Percentiles rank a stretch among this genome's conserved stretches.
These are phyloP conservation scores for Teratosphaeria gauchensis DNA, from an alignment of 2,329 filamentous ascomycete genomes.

Conservation along the genomic window DNA sequence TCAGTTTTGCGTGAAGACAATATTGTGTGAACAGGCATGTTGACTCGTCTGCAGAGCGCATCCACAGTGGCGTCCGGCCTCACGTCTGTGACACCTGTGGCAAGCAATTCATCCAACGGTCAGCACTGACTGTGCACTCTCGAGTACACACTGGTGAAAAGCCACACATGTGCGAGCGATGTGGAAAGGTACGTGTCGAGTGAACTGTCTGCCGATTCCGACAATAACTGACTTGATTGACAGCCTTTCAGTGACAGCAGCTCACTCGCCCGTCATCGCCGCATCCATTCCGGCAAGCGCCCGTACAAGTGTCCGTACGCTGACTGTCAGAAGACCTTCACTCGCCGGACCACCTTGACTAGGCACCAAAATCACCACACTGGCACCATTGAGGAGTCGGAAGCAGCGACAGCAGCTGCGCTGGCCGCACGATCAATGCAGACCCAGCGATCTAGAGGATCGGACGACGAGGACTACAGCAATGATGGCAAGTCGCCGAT, in stretches of 20 bases:
- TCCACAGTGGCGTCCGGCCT: constrained; percentile 82
- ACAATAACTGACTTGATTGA: constrained; percentile 16
- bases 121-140: constrained; percentile 87
- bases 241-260: constrained; percentile 95
- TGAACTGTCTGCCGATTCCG: background rate
- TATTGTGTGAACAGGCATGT: constrained; percentile 15
- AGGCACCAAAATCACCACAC: constrained; percentile 94
- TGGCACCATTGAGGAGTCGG: constrained; percentile 88
- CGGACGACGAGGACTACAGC: constrained; percentile 57
- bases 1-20: constrained; percentile 38
- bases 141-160: constrained; percentile 97
- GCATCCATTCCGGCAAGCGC: constrained; percentile 90
- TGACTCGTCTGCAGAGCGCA: constrained; percentile 59
- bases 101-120: constrained; percentile 96
- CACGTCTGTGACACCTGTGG: constrained; percentile 90
- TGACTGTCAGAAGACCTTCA: constrained; percentile 98
- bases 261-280: constrained; percentile 81
- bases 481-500: constrained; percentile 59
- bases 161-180: constrained; percentile 93
- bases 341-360: constrained; percentile 85
- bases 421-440: constrained; percentile 49
- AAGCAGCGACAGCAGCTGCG: constrained; percentile 76
- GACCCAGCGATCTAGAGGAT: constrained; percentile 46
- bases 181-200: constrained; percentile 65
- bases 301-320: constrained; percentile 97